Percentiles rank a stretch among this genome's conserved stretches.
phyloP scores from a whole-genome alignment of 2,329 filamentous ascomycete genomes.

The Curvularia verruculosa region DNA sequence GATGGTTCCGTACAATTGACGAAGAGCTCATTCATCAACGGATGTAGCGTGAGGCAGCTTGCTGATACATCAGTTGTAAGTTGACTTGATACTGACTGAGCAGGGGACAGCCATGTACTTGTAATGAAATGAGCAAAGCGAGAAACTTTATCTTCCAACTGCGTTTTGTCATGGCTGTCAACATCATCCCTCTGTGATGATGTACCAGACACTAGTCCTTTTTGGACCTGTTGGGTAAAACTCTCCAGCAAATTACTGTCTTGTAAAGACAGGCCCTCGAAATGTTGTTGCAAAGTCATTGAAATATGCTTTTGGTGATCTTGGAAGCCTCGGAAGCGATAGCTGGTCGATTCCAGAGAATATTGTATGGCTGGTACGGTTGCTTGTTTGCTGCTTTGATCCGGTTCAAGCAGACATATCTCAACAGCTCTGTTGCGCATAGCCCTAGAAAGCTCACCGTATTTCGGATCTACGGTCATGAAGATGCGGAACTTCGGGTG shows the following conservation, averaged over 20 bases:
- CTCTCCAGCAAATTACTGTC: conserved; percentile 38
- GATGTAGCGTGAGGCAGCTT: conserved; percentile 48
- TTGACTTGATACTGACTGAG: conserved; percentile 8
- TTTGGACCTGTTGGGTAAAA: conserved; percentile 38
- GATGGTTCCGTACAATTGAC: conserved; percentile 33
- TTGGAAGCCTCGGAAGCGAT: conserved; percentile 47
- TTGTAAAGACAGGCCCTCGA: conserved; percentile 46
- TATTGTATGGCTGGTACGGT: conserved; percentile 27
- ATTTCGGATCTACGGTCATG: conserved; percentile 87
- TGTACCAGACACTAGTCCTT: conserved; percentile 18
- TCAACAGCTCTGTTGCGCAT: conserved; percentile 97
- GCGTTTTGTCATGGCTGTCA: background rate
- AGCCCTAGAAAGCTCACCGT: conserved; percentile 91
- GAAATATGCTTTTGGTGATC: conserved; percentile 12
- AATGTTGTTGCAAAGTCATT: conserved; percentile 25
- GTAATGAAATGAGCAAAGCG: conserved; percentile 44
- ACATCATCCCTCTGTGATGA: conserved; percentile 6
- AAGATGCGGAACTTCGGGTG: conserved; percentile 91
- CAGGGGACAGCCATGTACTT: conserved; percentile 26
- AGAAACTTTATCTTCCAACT: conserved; percentile 13
- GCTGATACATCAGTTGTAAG: conserved; percentile 23
- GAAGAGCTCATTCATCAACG: conserved; percentile 54
- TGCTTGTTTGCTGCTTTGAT: conserved; percentile 1
- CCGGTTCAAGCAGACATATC: conserved; percentile 68
- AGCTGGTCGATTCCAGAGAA: conserved; percentile 47